These are phyloP conservation scores for Paramecium octaurelia DNA, from an alignment of 73 alveolate genomes.

Conservation along the genomic window DNA sequence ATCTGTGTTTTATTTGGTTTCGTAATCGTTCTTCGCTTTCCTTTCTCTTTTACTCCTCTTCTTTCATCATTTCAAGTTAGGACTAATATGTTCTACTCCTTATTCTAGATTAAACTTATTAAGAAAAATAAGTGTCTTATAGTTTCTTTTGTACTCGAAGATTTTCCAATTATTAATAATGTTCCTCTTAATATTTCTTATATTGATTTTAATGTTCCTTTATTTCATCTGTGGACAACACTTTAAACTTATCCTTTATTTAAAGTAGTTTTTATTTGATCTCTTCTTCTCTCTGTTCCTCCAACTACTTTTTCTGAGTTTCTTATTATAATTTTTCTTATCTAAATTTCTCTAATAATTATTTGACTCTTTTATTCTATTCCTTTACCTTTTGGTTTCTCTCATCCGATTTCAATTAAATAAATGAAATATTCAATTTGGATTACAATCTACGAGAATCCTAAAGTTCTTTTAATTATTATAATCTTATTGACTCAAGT, in stretches of 20 bases:
- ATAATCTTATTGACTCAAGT: not conserved
- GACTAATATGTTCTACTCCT: not conserved
- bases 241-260: not conserved
- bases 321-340: not conserved
- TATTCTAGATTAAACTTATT: not conserved
- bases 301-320: not conserved
- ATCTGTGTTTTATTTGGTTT: not conserved
- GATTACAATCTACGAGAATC: not conserved
- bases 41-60: not conserved
- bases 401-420: not conserved
- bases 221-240: not conserved
- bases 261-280: not conserved
- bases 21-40: not conserved
- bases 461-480: not conserved
- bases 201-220: not conserved
- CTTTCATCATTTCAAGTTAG: not conserved
- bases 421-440: not conserved
- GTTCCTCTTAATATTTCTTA: not conserved
- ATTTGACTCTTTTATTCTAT: not conserved
- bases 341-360: not conserved
- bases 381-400: not conserved
- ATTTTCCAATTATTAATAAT: not conserved
- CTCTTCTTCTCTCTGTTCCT: not conserved
- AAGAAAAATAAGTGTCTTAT: not conserved
- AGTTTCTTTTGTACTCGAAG: not conserved